These are phyloP conservation scores for Daldinia childiae DNA, from an alignment of 495 filamentous ascomycete species.

Conservation along the genomic window DNA sequence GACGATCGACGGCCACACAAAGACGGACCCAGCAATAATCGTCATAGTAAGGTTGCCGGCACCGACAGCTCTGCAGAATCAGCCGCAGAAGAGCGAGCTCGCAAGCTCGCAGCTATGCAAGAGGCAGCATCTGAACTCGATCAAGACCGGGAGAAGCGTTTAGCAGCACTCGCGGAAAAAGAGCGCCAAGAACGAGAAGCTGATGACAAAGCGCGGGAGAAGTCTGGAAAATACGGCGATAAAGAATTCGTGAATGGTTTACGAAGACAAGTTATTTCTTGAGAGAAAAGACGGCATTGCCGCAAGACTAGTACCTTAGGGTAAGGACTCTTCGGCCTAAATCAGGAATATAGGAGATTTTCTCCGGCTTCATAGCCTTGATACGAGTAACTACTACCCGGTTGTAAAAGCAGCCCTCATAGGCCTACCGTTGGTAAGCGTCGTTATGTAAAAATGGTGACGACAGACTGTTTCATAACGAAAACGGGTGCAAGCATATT, in stretches of 20 bases:
- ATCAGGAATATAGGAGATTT: too few species aligned
- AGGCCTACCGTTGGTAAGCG: too few species aligned
- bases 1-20: slow-evolving; percentile 32
- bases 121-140: slow-evolving; percentile 83
- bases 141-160: slow-evolving; percentile 72
- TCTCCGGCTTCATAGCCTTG: too few species aligned
- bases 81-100: slow-evolving; percentile 63
- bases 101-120: slow-evolving; percentile 88
- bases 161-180: slow-evolving; percentile 71
- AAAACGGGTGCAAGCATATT: too few species aligned
- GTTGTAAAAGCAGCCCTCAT: too few species aligned
- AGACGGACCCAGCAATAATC: slow-evolving; percentile 20
- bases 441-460: too few species aligned
- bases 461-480: too few species aligned
- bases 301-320: too few species aligned
- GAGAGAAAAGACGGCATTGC: not conserved
- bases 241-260: slow-evolving; percentile 68
- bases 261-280: slow-evolving; percentile 57
- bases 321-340: too few species aligned
- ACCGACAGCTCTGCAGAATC: slow-evolving; percentile 37
- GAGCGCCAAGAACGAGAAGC: slow-evolving; percentile 71
- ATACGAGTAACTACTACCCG: too few species aligned
- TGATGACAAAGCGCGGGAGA: slow-evolving; percentile 67
- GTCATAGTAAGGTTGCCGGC: not conserved
- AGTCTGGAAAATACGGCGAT: slow-evolving; percentile 67